Evolutionary conservation across 2,329 filamentous ascomycete species (phyloP).

Genomic region (Neonectria neomacrospora): DNA sequence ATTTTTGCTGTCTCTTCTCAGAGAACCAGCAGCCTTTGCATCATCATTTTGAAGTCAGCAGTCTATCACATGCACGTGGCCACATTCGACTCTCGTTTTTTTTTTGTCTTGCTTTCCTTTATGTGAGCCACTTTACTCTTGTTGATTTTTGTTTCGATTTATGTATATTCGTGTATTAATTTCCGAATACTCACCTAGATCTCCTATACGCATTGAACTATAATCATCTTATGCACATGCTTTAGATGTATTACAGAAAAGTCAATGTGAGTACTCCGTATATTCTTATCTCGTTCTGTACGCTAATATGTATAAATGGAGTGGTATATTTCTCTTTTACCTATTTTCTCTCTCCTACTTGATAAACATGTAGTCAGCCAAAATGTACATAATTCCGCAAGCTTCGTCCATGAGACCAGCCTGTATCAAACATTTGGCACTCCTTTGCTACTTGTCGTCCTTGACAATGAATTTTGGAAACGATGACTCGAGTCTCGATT

Average conservation of each 20-base stretch:
- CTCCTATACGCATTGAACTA: no score
- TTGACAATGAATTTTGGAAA: neutral
- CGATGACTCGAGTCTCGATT: slow-evolving; percentile 6
- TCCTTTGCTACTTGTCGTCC: neutral
- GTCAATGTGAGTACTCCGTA: no score
- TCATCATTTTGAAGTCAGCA: neutral
- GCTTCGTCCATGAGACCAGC: neutral
- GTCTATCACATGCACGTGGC: neutral
- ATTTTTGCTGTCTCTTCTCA: neutral
- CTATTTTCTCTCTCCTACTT: neutral
- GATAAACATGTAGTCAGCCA: neutral
- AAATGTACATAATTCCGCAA: neutral
- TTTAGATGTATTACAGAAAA: no score
- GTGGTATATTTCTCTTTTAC: neutral
- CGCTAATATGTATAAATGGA: no score
- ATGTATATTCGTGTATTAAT: neutral
- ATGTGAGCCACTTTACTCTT: no score
- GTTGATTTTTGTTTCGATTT: neutral
- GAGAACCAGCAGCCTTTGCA: no score
- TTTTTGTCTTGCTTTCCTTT: neutral
- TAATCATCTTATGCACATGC: no score
- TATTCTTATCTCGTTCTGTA: no score
- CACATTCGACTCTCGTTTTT: neutral
- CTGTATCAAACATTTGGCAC: neutral
- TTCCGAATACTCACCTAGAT: no score